Conservation (phyloP, 805 yeast species). For the Saccharomycopsis fermentans region DNA sequence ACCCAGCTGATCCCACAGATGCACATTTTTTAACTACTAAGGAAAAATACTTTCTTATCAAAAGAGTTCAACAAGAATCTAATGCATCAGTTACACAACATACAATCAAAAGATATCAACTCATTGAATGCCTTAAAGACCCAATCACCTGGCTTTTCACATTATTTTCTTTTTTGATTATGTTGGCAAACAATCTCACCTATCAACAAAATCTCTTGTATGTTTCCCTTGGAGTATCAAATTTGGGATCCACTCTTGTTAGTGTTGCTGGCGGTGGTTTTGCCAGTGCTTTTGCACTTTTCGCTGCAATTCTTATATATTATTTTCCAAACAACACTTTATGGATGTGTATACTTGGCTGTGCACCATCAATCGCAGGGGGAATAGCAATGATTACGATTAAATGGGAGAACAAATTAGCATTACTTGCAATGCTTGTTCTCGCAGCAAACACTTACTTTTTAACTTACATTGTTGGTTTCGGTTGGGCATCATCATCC, state of each 20-base stretch:
- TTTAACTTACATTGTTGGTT: slow-evolving; percentile 23
- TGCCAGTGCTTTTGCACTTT: slow-evolving; percentile 31
- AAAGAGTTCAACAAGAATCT: slow-evolving; percentile 33
- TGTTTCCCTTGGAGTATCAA: slow-evolving; percentile 34
- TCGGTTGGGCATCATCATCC: slow-evolving; percentile 22
- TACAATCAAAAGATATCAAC: slow-evolving; percentile 36
- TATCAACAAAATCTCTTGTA: slow-evolving; percentile 44
- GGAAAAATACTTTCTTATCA: slow-evolving; percentile 43
- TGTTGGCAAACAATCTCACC: slow-evolving; percentile 42
- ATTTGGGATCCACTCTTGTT: slow-evolving; percentile 40
- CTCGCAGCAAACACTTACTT: slow-evolving; percentile 28
- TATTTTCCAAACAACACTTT: slow-evolving; percentile 31
- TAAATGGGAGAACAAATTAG: slow-evolving; percentile 29
- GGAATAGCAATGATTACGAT: slow-evolving; percentile 24
- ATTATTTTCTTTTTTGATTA: slow-evolving; percentile 32
- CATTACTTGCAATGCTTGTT: slow-evolving; percentile 34
- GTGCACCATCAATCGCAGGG: slow-evolving; percentile 25
- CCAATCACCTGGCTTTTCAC: slow-evolving; percentile 37
- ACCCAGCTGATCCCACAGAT: slow-evolving; percentile 48
- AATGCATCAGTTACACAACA: slow-evolving; percentile 37
- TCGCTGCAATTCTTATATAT: slow-evolving; percentile 29
- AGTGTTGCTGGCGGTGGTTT: slow-evolving; percentile 46
- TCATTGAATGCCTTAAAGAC: slow-evolving; percentile 41
- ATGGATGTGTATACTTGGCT: slow-evolving; percentile 29
- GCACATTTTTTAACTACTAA: slow-evolving; percentile 37